Evolutionary conservation across 495 filamentous ascomycete genomes (phyloP), one percentile per base, ranked within the genome.

Genomic region (Aspergillus campestris): DNA sequence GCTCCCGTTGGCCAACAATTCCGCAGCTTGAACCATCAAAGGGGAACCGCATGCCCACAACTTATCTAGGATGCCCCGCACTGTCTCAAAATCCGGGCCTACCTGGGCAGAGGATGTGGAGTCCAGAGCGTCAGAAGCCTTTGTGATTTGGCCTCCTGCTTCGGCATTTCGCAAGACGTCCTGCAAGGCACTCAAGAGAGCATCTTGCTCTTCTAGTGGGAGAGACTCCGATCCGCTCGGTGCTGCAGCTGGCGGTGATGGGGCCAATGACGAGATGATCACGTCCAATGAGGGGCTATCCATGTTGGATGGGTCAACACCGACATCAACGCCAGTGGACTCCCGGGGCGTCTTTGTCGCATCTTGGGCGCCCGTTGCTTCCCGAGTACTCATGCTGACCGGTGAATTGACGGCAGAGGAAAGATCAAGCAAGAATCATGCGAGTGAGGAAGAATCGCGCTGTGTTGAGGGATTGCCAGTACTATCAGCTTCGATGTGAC

Each of bases 1-100:
- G 56, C 83, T 84, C 9, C 66, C 76, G 60, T 87, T 78, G 2
- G 78, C 85, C 34, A 85, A 53, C 48, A 74, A 68, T 51, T 82
- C 79, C 8, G 78, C 72, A 3, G 77, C 68, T n/a, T 61, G 49
- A 13, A 65, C 58, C 49, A 87, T 57, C 12, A 70, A 66, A 7
- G 53, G 53, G 2, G 66, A 72, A 37, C 57, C 57, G 47, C 57
- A 58, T 36, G 53, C 40, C 67, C 64, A 70, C 1, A 74, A 51
- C 40, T 64, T 59, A 13, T 55, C 35, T 35, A 74, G 49, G 18
- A 60, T 59, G 13, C 33, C 33, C 32, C 34, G 45, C 7, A 70
- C 55, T 10, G 36, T 55, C 36, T 58, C 47, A 33, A 71, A 49
- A 28, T 50, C 50, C 15, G 45, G 40, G 48, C 60, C 56, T 11